Evolutionary conservation across 108 stramenopile species (phyloP).

Genomic region (Fistulifera solaris): DNA sequence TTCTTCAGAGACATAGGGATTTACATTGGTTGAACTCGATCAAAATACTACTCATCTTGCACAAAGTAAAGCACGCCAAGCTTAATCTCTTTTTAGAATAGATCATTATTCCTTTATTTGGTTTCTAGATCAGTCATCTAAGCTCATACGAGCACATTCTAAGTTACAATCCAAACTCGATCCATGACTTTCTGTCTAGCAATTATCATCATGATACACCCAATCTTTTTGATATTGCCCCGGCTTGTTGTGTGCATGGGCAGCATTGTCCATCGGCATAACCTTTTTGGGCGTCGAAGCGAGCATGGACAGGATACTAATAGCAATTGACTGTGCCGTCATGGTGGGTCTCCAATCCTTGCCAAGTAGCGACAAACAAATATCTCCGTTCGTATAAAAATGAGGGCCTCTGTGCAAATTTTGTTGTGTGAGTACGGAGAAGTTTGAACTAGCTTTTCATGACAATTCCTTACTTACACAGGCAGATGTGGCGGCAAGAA

Average conservation of each 20-base stretch:
- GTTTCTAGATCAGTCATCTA: too few relatives aligned
- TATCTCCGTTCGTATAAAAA: conserved; percentile 98
- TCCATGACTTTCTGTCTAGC: too few relatives aligned
- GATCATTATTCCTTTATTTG: too few relatives aligned
- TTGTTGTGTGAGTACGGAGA: conserved; percentile 27
- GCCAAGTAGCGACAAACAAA: conserved; percentile 89
- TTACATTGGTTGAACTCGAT: too few relatives aligned
- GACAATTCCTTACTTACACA: conserved; percentile 7
- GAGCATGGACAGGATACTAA: conserved; percentile 87
- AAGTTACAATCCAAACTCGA: too few relatives aligned
- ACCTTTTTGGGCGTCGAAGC: conserved; percentile 83
- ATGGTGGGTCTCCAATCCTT: conserved; percentile 94
- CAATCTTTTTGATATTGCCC: conserved; percentile 88
- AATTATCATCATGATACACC: conserved; percentile 84
- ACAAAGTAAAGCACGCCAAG: too few relatives aligned
- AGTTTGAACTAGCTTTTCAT: not conserved
- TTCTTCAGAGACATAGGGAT: too few relatives aligned
- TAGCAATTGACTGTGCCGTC: conserved; percentile 88
- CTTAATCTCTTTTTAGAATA: too few relatives aligned
- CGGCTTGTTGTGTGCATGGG: conserved; percentile 79
- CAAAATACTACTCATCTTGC: too few relatives aligned
- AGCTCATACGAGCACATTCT: too few relatives aligned
- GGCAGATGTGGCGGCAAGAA: conserved; percentile 68
- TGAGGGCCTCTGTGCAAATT: conserved; percentile 60
- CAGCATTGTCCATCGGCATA: conserved; percentile 89